Percentiles rank a stretch among this genome's conserved stretches.
These are phyloP conservation scores for Claviceps monticola DNA, from an alignment of 2,329 filamentous ascomycete species.

Conservation along the genomic window DNA sequence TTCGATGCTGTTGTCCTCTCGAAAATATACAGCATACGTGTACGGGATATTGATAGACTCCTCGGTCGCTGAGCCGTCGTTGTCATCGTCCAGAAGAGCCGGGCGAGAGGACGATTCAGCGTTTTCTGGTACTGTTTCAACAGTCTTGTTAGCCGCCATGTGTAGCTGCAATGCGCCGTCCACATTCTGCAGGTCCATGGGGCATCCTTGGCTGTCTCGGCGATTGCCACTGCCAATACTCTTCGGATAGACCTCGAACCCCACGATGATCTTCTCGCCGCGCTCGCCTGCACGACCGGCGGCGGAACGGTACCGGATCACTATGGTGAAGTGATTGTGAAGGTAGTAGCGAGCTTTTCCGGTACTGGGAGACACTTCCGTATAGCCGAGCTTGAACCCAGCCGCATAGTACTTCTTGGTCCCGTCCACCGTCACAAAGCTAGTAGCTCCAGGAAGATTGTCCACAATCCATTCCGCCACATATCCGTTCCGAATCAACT, in stretches of 20 bases:
- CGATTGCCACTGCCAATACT: slow-evolving; percentile 52
- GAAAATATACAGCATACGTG: slow-evolving; percentile 82
- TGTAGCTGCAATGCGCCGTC: slow-evolving; percentile 55
- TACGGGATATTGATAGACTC: slow-evolving; percentile 63
- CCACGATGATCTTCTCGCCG: slow-evolving; percentile 69
- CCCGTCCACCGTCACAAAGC: slow-evolving; percentile 77
- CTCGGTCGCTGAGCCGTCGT: slow-evolving; percentile 47
- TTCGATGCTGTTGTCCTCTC: slow-evolving; percentile 65
- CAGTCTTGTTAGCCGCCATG: slow-evolving; percentile 42
- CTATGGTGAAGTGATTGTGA: slow-evolving; percentile 80
- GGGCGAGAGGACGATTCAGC: slow-evolving; percentile 46
- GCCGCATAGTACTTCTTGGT: slow-evolving; percentile 76
- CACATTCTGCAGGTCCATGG: slow-evolving; percentile 48
- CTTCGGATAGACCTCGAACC: slow-evolving; percentile 83
- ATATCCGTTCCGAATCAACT: slow-evolving; percentile 66
- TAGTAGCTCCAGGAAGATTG: slow-evolving; percentile 78
- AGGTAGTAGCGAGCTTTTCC: slow-evolving; percentile 56
- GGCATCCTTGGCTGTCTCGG: slow-evolving; percentile 52
- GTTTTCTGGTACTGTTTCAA: slow-evolving; percentile 30
- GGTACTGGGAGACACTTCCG: slow-evolving; percentile 46
- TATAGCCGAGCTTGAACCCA: slow-evolving; percentile 77
- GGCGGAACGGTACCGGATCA: slow-evolving; percentile 63
- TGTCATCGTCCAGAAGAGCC: slow-evolving; percentile 26
- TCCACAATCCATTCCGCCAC: slow-evolving; percentile 91
- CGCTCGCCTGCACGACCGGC: slow-evolving; percentile 53